Conservation (phyloP, 2,329 filamentous ascomycete genomes). For the Stagonosporopsis rhizophila region DNA sequence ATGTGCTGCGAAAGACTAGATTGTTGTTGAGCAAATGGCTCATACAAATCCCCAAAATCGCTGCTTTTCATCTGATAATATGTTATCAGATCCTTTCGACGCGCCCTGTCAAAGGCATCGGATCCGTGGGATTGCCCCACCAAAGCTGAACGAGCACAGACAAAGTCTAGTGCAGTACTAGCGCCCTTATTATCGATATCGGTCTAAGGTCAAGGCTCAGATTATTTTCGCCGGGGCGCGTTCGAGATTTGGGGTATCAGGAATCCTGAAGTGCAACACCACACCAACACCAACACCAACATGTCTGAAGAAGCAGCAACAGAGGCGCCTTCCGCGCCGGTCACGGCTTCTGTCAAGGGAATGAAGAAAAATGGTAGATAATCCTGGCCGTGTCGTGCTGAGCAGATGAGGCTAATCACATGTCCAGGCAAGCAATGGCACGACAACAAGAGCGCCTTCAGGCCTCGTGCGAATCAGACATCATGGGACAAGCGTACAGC, state of each 20-base stretch:
- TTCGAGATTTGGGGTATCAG: slow-evolving; percentile 26
- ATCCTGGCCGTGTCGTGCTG: background rate
- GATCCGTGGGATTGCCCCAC: slow-evolving; percentile 13
- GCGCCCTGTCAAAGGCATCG: background rate
- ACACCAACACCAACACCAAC: slow-evolving; percentile 8
- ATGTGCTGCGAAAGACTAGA: slow-evolving; percentile 22
- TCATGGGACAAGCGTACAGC: slow-evolving; percentile 80
- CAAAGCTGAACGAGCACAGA: slow-evolving; percentile 12
- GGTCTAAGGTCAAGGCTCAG: slow-evolving; percentile 20
- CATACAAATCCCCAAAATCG: slow-evolving; percentile 7
- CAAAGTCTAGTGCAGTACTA: slow-evolving; percentile 5
- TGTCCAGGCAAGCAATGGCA: slow-evolving; percentile 93
- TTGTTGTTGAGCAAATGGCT: slow-evolving; percentile 28
- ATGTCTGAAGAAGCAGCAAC: slow-evolving; percentile 40
- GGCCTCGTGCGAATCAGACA: slow-evolving; percentile 77
- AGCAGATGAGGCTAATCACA: slow-evolving; percentile 19
- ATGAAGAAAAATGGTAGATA: slow-evolving; percentile 82
- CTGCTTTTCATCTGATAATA: slow-evolving; percentile 39
- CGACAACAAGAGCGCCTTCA: slow-evolving; percentile 80
- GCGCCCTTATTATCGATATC: slow-evolving; percentile 30
- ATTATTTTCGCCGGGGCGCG: slow-evolving; percentile 31
- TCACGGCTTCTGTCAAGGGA: slow-evolving; percentile 55
- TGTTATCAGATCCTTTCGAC: slow-evolving; percentile 2
- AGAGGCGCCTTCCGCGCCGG: slow-evolving; percentile 54
- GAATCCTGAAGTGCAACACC: slow-evolving; percentile 10